Percentiles rank a stretch among this genome's conserved stretches.
Evolutionary conservation across 176 grass and related monocot genomes (phyloP).

Genomic region (Triticum monococcum): DNA sequence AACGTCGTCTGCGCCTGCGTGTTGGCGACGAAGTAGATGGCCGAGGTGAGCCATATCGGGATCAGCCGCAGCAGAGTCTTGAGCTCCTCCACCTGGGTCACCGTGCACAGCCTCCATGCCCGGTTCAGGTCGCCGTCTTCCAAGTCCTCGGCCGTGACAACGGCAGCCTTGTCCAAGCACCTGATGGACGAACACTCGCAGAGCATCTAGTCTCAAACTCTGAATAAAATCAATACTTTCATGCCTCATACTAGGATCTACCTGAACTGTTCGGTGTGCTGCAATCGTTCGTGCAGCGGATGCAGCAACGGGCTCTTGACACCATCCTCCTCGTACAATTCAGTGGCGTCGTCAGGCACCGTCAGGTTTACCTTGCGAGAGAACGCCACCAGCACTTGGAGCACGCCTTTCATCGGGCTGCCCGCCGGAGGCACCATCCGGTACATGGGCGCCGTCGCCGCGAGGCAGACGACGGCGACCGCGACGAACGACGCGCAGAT

Average conservation of each 20-base stretch:
- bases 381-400: slow-evolving; percentile 34
- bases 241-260: neutral
- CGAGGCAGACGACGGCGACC: slow-evolving; percentile 27
- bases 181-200: neutral
- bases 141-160: slow-evolving; percentile 12
- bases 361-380: slow-evolving; percentile 20
- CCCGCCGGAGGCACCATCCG: slow-evolving; percentile 19
- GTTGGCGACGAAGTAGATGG: slow-evolving; percentile 43
- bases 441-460: slow-evolving; percentile 18
- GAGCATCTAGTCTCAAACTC: neutral
- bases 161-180: slow-evolving; percentile 41
- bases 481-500: slow-evolving; percentile 37
- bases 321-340: slow-evolving; percentile 18
- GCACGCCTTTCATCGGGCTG: slow-evolving; percentile 15
- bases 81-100: slow-evolving; percentile 43
- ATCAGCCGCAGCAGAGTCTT: slow-evolving; percentile 37
- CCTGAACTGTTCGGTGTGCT: slow-evolving; percentile 36
- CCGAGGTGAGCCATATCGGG: slow-evolving; percentile 43
- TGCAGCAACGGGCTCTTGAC: slow-evolving; percentile 1
- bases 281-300: neutral
- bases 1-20: slow-evolving; percentile 43
- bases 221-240: neutral
- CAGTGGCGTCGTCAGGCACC: neutral
- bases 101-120: slow-evolving; percentile 36
- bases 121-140: neutral